These are phyloP conservation scores for Talaromyces sp. DNA, from an alignment of 2,329 filamentous ascomycete species.

Conservation along the genomic window DNA sequence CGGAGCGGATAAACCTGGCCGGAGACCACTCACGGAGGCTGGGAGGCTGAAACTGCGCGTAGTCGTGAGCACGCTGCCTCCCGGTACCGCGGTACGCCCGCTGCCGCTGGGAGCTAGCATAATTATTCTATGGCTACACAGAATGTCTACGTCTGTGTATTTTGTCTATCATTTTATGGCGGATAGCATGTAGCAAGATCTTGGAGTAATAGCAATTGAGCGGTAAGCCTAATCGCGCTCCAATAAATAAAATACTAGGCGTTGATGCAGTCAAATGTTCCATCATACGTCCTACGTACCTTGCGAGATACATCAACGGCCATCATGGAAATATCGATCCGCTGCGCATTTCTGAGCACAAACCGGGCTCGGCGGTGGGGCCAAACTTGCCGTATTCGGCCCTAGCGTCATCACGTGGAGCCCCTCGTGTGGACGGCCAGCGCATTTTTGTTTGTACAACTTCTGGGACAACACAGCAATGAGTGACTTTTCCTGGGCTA, in stretches of 20 bases:
- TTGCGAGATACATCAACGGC: background rate
- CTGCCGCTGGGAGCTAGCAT: background rate
- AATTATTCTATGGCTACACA: too few relatives aligned
- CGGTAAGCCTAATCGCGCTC: too few relatives aligned
- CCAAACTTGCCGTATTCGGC: slow-evolving; percentile 14
- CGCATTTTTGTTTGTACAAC: background rate
- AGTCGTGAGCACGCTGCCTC: slow-evolving; percentile 10
- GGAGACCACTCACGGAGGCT: slow-evolving; percentile 7
- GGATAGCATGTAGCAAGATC: background rate
- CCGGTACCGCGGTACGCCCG: background rate
- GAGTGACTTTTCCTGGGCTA: background rate
- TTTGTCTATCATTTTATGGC: too few relatives aligned
- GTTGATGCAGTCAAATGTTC: background rate
- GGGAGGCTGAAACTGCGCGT: slow-evolving; percentile 7
- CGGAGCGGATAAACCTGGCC: slow-evolving; percentile 14
- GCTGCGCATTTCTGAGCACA: slow-evolving; percentile 27
- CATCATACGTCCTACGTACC: background rate
- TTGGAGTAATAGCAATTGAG: background rate
- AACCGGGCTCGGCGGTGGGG: slow-evolving; percentile 13
- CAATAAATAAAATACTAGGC: too few relatives aligned
- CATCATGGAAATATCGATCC: background rate
- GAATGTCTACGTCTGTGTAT: too few relatives aligned
- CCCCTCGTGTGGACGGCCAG: slow-evolving; percentile 11
- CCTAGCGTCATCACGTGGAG: slow-evolving; percentile 25
- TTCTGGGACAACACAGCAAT: background rate